A percentile compares a stretch with the other conserved stretches of the same genome.
Conservation (phyloP, 306 rosid species). For the Vigna trinervia region DNA sequence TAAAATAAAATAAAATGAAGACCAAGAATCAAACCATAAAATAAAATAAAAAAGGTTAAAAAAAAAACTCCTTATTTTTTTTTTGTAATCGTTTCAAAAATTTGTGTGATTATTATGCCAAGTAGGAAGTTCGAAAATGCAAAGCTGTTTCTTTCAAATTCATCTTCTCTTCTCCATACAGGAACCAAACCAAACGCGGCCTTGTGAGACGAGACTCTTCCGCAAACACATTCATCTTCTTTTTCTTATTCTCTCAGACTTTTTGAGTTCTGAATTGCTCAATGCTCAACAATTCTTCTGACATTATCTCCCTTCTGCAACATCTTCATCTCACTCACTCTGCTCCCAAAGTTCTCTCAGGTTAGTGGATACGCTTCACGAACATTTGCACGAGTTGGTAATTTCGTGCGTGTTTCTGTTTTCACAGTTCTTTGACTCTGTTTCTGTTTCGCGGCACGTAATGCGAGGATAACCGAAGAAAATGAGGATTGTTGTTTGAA, state of each 20-base stretch:
- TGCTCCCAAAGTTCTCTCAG: slow-evolving; percentile 39
- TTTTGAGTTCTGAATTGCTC: slow-evolving; percentile 38
- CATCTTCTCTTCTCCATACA: slow-evolving; percentile 45
- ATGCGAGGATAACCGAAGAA: not conserved
- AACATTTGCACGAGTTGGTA: not conserved
- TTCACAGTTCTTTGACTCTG: not conserved
- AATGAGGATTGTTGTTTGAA: slow-evolving; percentile 29
- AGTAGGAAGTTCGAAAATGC: slow-evolving; percentile 32
- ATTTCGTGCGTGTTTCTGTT: slow-evolving; percentile 16
- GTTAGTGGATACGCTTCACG: slow-evolving; percentile 61
- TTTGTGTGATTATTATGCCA: slow-evolving; percentile 16
- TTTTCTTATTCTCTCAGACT: not conserved
- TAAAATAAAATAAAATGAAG: not conserved
- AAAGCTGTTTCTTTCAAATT: slow-evolving; percentile 48
- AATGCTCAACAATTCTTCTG: slow-evolving; percentile 29
- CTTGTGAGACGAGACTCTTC: slow-evolving; percentile 42
- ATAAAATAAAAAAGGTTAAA: not conserved
- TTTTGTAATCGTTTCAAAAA: slow-evolving; percentile 1
- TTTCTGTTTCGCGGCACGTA: slow-evolving; percentile 1
- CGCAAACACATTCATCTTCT: slow-evolving; percentile 27
- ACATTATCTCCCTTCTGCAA: slow-evolving; percentile 40
- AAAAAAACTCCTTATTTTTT: not conserved
- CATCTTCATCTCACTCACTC: slow-evolving; percentile 44
- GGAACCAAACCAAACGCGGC: slow-evolving; percentile 63
- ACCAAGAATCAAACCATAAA: not conserved